Base-by-base conservation (phyloP, 2,329 filamentous ascomycete species). In the Epichloe coenophiala region DNA sequence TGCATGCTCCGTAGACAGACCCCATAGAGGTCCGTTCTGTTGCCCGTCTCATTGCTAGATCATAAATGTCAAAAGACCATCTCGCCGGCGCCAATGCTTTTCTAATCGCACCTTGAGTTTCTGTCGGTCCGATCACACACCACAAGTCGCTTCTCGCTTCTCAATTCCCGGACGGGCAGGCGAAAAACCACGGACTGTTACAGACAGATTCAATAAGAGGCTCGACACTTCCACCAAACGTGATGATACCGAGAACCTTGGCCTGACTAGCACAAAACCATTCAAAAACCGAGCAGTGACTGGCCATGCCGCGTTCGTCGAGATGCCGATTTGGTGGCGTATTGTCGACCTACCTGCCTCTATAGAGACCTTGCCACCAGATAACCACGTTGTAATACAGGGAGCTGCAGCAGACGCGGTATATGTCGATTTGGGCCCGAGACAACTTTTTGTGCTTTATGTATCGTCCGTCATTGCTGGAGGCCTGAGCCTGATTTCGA, bases 401-500 rank as follows among this genome's bases (percentile, higher is more conserved):
- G 13, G 15, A 13, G 31, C 4, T 27, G 40, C n/a, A 19, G 27
- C 7, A 7, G 21, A 38, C 13, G 33, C 19, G 11, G 6, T 40
- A 12, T 8, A 43, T n/a, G 11, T 31, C 36, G 40, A 37, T 17
- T 19, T 44, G 13, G 17, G 11, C 5, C 5, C 17, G 8, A 42
- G 33, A 15, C 17, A 39, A 23, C 35, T 38, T 44, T 3, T 17
- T 33, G 47, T 39, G 2, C 55, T 66, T 7, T 53, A 61, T 15
- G 31, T 62, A 4, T 54, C 59, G 2, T 64, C 74, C 1, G 57
- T 81, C 17, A 58, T 63, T 3, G 60, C 70, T 23, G 67, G 72
- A 4, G 65, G 69, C 1, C 53, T 80, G 55, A 86, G 83, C 57
- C 67, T 86, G 35, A 49, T 74, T 3, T 71, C 77, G 11, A 76